phyloP scores from a whole-genome alignment of 768 basidiomycete genomes.

The Macrolepiota dolichaula region DNA sequence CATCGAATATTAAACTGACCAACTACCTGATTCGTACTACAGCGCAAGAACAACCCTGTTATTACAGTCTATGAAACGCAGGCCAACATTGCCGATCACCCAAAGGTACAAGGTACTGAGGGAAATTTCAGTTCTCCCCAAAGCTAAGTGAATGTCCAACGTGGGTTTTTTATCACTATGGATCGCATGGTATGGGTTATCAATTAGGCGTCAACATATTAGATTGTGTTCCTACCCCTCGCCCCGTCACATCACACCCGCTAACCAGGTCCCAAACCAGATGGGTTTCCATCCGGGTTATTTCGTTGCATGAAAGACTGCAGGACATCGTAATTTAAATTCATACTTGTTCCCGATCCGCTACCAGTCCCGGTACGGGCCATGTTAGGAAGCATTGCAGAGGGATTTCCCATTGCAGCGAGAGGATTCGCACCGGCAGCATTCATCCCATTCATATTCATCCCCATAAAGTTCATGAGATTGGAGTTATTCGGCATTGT shows the following conservation, averaged over 20 bases:
- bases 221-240: not conserved
- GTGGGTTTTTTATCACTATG: not conserved
- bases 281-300: constrained; percentile 17
- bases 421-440: not conserved
- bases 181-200: not conserved
- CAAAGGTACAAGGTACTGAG: constrained; percentile 79
- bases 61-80: constrained; percentile 87
- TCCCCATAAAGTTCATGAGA: constrained; percentile 16
- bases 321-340: constrained; percentile 37
- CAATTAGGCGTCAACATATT: not conserved
- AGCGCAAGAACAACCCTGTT: constrained; percentile 78
- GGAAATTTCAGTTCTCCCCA: constrained; percentile 47
- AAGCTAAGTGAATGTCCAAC: not conserved
- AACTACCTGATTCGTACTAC: constrained; percentile 6
- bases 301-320: constrained; percentile 42
- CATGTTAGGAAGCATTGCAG: constrained; percentile 5
- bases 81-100: constrained; percentile 85
- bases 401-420: constrained; percentile 2
- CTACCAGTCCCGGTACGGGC: constrained; percentile 14
- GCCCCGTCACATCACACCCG: not conserved
- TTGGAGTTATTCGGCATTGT: not conserved
- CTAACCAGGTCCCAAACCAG: constrained; percentile 6
- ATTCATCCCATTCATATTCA: constrained; percentile 4
- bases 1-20: not conserved
- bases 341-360: constrained; percentile 18